A percentile compares a stretch with the other conserved stretches of the same genome.
phyloP scores from a whole-genome alignment of 768 basidiomycete species.

The Cyclocybe aegerita region DNA sequence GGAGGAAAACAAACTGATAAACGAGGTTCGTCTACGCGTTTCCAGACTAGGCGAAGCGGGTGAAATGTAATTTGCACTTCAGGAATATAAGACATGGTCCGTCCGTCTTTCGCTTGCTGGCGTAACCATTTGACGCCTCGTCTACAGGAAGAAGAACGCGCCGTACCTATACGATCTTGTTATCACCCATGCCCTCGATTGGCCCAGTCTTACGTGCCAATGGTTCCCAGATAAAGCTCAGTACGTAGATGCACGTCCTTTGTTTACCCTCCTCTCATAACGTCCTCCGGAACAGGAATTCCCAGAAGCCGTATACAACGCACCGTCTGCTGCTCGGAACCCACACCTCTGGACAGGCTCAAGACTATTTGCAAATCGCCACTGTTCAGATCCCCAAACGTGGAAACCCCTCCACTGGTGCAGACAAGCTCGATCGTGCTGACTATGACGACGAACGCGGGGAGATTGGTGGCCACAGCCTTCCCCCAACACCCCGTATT shows the following conservation, averaged over 20 bases:
- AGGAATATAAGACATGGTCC: slow-evolving; percentile 90
- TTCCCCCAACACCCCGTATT: slow-evolving; percentile 82
- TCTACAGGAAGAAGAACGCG: slow-evolving; percentile 88
- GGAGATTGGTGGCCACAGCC: slow-evolving; percentile 90
- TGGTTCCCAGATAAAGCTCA: slow-evolving; percentile 98
- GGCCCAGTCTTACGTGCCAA: slow-evolving; percentile 97
- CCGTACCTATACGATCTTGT: slow-evolving; percentile 98
- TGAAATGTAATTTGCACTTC: background rate
- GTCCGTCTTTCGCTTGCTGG: slow-evolving; percentile 1
- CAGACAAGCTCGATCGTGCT: slow-evolving; percentile 74
- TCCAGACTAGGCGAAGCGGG: slow-evolving; percentile 2
- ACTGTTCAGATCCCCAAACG: slow-evolving; percentile 91
- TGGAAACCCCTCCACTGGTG: slow-evolving; percentile 54
- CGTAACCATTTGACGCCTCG: slow-evolving; percentile 1
- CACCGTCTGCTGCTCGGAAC: slow-evolving; percentile 96
- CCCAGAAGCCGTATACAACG: slow-evolving; percentile 90
- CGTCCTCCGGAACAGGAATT: slow-evolving; percentile 54
- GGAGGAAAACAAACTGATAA: slow-evolving; percentile 86
- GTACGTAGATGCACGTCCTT: slow-evolving; percentile 44
- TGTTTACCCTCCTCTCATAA: background rate
- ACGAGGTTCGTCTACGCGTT: slow-evolving; percentile 58
- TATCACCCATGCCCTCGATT: slow-evolving; percentile 95
- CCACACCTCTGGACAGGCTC: slow-evolving; percentile 92
- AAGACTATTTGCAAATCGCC: slow-evolving; percentile 95
- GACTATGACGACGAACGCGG: slow-evolving; percentile 92